Evolutionary conservation across 192 early-diverging fungal species (phyloP), one percentile per base, ranked within the genome.

Genomic region (Lunasporangiospora selenospora): DNA sequence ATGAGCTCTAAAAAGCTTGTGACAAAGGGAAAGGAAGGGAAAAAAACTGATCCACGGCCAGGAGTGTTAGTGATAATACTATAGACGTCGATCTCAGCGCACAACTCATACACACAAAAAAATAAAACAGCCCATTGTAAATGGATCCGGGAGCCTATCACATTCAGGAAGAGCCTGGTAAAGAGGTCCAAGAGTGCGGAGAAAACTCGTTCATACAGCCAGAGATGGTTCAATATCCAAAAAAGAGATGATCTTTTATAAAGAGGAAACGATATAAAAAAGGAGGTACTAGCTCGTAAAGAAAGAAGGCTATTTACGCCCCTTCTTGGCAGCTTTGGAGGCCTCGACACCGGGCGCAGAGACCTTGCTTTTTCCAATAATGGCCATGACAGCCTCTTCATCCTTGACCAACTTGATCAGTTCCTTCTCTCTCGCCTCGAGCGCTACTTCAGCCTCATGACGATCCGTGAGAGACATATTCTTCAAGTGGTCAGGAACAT

Each of bases 281-380:
- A 45, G 26, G 7, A 45, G 26, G 26, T 45, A 45, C 19, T 9
- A 45, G 7, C 19, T 9, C 7, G 6, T 45, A 45, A 45, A 45
- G 26, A 9, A 45, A 8, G 6, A 45, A 9, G 26, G 6, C 49
- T 43, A 76, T 41, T 67, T 61, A 39, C 59, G 75, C 12, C 53
- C 52, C 27, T 65, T 65, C 13, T 40, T 39, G 6, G 12, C 21
- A 15, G 27, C 27, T 41, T 85, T 85, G 48, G 82, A 78, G 3
- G 84, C 81, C 31, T 91, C 91, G 34, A 91, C 81, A 65, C 91
- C 89, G 3, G 89, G 89, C 12, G 91, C 90, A 10, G 86, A 83
- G 13, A 93, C 88, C 70, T 96, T 98, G 51, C 88, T 88, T 77
- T 98, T 96, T 36, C 93, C 87, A 51, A 95, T 81, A 87, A 96